Base-by-base conservation (phyloP, 1,139 yeast genomes). In the Geotrichum macrosporum region DNA sequence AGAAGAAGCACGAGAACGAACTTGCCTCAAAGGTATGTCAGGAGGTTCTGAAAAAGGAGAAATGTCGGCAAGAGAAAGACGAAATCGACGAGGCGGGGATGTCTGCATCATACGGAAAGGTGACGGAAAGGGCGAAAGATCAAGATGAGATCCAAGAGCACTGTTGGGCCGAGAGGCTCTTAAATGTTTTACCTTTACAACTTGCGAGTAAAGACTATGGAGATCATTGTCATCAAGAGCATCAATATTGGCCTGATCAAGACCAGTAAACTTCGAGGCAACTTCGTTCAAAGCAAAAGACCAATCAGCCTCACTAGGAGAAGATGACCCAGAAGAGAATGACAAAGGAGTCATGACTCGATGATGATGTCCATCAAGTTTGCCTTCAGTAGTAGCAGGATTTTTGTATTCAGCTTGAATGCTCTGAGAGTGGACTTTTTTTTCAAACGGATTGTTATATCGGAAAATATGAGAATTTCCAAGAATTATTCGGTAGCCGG, bases 401-500 rank as follows among this genome's bases (percentile, higher is more conserved):
- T 21, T 32, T 5, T 13, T 30, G 22, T n/a, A 13, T 36, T 24
- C 12, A 15, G 13, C 32, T 19, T 16, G 46, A 31, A 5, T 53
- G 29, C 24, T 37, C 35, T 27, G 35, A 27, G 39, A 46, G n/a
- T 30, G 37, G 21, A 46, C 42, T 5, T 51, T 56, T 35, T 34
- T 34, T 18, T 60, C 62, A 21, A 51, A 54, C 1, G 65, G 64
- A 35, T 61, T 52, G 32, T 53, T 58, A 44, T 59, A 62, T 15
- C 66, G 45, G 35, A 62, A 62, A 1, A 60, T 47, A 29, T 59
- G 60, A 6, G 51, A 44, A 10, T 55, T 56, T 5, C 64, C 65
- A 8, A 62, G 41, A 9, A 54, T 52, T 5, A 62, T 44, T 4
- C 57, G 51, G 33, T 51, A 55, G 9, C 66, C 66, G 2, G 62